Evolutionary conservation across 177 flowering plant species (phyloP), one percentile per base, ranked within the genome.

Genomic region (Tripterygium wilfordii): DNA sequence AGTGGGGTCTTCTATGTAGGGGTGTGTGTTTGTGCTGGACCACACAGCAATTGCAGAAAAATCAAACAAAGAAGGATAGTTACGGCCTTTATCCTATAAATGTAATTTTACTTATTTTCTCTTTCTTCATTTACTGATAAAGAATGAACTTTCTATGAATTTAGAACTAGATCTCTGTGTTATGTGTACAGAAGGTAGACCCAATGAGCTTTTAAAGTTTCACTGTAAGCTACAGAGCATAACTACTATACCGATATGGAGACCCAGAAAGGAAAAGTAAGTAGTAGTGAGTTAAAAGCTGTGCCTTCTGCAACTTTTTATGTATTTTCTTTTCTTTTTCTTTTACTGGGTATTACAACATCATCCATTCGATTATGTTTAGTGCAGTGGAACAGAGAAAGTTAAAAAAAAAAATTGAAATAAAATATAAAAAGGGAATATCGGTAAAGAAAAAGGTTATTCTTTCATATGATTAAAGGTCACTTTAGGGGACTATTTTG

Each of bases 21-120:
- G 69, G 62, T 63, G 53, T 60, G 57, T 63, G 49, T 54, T 53
- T 65, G 61, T 60, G 63, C 55, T 65, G 74, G 69, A 66, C 77
- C 75, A 63, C 68, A 65, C 51, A 57, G 32, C 51, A 37, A 27
- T 42, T 46, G 24, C 26, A 30, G 21, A 10, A 42, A 28, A 4
- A 28, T 28, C 33, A 45, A 61, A 43, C 40, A 65, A 54, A n/a
- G n/a, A 54, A 58, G 51, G 62, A 10, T 5, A 10, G 30, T 5
- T 5, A 10, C 7, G 30, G 30, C 5, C 30, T 21, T 37, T 21
- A 49, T 40, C 25, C 16, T 30, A 36, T 41, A 10, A 14, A 43
- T 53, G 37, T 55, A 46, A 42, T 47, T 46, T 29, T 28, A 0
- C 38, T 48, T 41, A 13, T 48, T 20, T 45, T 21, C n/a, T 22